Evolutionary conservation across 1,284 basidiomycete genomes (phyloP), one percentile per base, ranked within the genome.

Genomic region (Fomitopsis schrenkii): DNA sequence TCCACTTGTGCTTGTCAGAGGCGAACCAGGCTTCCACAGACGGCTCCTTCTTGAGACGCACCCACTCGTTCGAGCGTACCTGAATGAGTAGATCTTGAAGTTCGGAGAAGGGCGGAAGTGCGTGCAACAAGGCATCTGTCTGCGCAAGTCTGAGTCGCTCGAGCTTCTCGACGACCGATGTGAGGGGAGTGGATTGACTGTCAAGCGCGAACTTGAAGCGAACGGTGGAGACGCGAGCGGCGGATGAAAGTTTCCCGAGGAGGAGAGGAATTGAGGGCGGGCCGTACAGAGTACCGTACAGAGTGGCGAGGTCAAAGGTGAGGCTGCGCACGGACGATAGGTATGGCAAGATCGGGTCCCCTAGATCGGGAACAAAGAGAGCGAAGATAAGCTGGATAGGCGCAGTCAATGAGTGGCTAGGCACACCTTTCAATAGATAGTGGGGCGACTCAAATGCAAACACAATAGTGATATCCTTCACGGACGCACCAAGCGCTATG

Each of bases 231-330:
- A 56, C 15, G 26, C 42, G 40, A 14, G 38, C 38, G 15, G 12
- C 5, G 26, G 55, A 5, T 15, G 40, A 33, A 22, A 56, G 14
- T 9, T 42, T 15, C 26, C 45, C 5, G 30, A 56, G 55, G 12
- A 56, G 55, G 26, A 45, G 22, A 9, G 55, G 55, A 14, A 56
- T 44, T 6, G 55, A 56, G 17, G 55, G 55, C 12, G 55, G 28
- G 22, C 55, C 55, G n/a, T 56, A 56, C 55, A 56, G 26, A 26
- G 55, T 44, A 22, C 55, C 26, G n/a, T 42, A 56, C 26, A 56
- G 41, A 3, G 55, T 56, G 55, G 55, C 17, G 12, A 42, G 41
- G 17, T 56, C 55, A 26, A 56, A 56, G 15, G 55, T 56, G 17
- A 56, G 55, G 22, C 17, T 44, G 7, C 55, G 55, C 17, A 44